Conservation (phyloP, 306 rosid species). For the Quercus mongolica region DNA sequence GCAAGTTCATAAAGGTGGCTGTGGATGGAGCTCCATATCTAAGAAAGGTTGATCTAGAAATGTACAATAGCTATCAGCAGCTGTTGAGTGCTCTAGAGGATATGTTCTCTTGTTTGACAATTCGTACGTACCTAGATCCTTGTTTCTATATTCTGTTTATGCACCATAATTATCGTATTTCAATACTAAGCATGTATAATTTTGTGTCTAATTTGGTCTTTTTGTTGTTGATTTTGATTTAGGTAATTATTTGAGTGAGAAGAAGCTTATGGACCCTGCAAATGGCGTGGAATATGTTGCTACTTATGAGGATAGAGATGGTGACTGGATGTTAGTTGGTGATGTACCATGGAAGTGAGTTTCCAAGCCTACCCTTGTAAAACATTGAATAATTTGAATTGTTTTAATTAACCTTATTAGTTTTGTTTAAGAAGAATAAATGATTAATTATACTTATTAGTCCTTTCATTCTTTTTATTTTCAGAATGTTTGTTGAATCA, state of each 20-base stretch:
- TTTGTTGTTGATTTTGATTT: not conserved
- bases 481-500: conserved; percentile 73
- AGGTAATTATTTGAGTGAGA: conserved; percentile 51
- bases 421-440: not conserved
- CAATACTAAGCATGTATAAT: not conserved
- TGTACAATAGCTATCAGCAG: conserved; percentile 42
- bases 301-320: conserved; percentile 73
- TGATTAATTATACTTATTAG: too few species aligned
- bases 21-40: conserved; percentile 74
- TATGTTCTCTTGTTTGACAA: conserved; percentile 48
- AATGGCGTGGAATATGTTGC: conserved; percentile 57
- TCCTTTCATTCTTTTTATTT: not conserved
- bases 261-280: conserved; percentile 41
- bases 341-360: conserved; percentile 87
- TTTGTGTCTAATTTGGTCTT: conserved; percentile 9
- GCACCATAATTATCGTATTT: too few species aligned
- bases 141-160: too few species aligned
- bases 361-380: not conserved
- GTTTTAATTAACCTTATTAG: not conserved
- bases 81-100: conserved; percentile 40
- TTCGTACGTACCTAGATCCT: conserved; percentile 29
- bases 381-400: not conserved
- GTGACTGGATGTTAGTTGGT: conserved; percentile 83
- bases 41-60: conserved; percentile 61
- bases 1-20: conserved; percentile 64